Base-by-base conservation (phyloP, 75 land plant genomes). In the Ceratopteris richardii region DNA sequence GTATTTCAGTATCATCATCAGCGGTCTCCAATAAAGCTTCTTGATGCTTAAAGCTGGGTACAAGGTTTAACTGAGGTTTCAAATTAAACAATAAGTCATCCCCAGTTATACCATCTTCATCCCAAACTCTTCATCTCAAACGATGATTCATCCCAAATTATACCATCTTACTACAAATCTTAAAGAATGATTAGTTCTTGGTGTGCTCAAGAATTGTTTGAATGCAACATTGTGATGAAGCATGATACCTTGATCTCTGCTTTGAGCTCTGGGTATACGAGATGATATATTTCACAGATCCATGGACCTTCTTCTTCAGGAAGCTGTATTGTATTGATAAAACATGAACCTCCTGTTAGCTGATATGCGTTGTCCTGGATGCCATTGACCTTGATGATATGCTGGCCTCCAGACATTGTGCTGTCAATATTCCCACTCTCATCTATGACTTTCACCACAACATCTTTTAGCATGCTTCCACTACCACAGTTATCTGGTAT, bases 341-440 rank as follows among this genome's bases (percentile, higher is more conserved):
- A 58, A 50, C 87, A 84, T 12, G 28, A 60, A 12, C 84, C 88
- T 17, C 54, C 19, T 27, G 29, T 44, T 41, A 85, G 70, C 52
- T 60, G 66, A 33, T 63, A 57, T 10, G 73, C 52, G 54, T 44
- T 62, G 56, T 57, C 50, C 0, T 44, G 2, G 30, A 30, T 46
- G 25, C 55, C 52, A 16, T 69, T 72, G 21, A 80, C 29, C 12
- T 56, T 58, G 10, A 81, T 69, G 13, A 62, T 51, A 68, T 85
- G 81, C 36, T 25, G 67, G 12, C 59, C 52, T 0, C 80, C 78
- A 67, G 66, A 55, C 57, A 81, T 65, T 17, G 31, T 54, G 44
- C 44, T 39, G 76, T 81, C 88, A 46, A 81, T 31, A 12, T 29
- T 29, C 40, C 88, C 88, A 31, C 70, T 53, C 41, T 77, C 66